Evolutionary conservation across 768 basidiomycete species (phyloP).

Genomic region (Vararia minispora): DNA sequence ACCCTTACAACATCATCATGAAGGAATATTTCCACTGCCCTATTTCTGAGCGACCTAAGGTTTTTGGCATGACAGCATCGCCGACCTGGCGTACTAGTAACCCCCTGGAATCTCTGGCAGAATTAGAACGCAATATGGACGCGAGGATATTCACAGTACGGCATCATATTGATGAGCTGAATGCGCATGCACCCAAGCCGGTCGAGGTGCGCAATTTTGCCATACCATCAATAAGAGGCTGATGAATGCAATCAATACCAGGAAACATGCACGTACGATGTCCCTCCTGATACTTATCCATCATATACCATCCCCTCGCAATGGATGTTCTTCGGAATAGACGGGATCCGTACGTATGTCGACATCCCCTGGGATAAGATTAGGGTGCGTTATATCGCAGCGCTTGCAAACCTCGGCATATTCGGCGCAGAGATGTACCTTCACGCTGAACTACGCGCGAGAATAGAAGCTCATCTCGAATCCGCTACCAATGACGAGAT

Average conservation of each 20-base stretch:
- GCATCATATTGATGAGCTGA: slow-evolving; percentile 56
- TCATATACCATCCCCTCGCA: slow-evolving; percentile 45
- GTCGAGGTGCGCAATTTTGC: slow-evolving; percentile 36
- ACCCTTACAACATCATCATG: slow-evolving; percentile 50
- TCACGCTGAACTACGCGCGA: slow-evolving; percentile 45
- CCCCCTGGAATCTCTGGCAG: slow-evolving; percentile 46
- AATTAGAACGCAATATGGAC: slow-evolving; percentile 61
- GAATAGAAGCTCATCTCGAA: slow-evolving; percentile 29
- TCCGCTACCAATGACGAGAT: slow-evolving; percentile 17
- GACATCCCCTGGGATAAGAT: slow-evolving; percentile 49
- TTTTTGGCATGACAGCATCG: slow-evolving; percentile 93
- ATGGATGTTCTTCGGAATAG: slow-evolving; percentile 39
- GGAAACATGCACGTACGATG: too few species aligned
- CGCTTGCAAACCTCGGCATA: slow-evolving; percentile 54
- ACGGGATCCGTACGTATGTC: slow-evolving; percentile 21
- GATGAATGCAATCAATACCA: too few species aligned
- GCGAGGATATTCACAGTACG: slow-evolving; percentile 68
- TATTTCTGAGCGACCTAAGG: slow-evolving; percentile 45
- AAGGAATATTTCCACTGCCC: slow-evolving; percentile 40
- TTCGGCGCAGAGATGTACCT: slow-evolving; percentile 68
- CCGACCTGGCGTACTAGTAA: slow-evolving; percentile 77
- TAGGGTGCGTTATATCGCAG: slow-evolving; percentile 49
- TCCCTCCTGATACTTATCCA: slow-evolving; percentile 36
- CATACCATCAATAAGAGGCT: too few species aligned
- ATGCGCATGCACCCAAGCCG: slow-evolving; percentile 49